Percentiles rank a stretch among this genome's conserved stretches.
phyloP scores from a whole-genome alignment of 139 green algal genomes.

The Pseudopediastrum boryanum region DNA sequence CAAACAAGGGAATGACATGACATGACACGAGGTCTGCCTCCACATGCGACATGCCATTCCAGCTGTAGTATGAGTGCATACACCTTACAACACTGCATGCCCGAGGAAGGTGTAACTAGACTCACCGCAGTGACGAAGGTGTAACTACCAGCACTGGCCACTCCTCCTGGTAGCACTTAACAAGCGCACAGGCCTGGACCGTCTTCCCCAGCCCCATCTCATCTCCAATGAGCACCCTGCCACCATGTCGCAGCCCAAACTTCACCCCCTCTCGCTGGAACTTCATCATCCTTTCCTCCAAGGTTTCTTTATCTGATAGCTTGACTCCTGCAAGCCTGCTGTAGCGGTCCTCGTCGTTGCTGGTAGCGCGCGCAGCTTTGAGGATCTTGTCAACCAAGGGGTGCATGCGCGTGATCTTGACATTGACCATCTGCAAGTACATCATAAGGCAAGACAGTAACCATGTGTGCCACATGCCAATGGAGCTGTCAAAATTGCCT shows the following conservation, averaged over 20 bases:
- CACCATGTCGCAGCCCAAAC: conserved; percentile 74
- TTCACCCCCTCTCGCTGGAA: conserved; percentile 78
- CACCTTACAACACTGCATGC: no score
- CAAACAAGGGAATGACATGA: no score
- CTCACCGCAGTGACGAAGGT: conserved; percentile 70
- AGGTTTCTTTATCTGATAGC: conserved; percentile 1
- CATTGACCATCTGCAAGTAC: not conserved
- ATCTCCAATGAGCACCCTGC: conserved; percentile 73
- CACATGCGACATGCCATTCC: no score
- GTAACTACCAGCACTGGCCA: conserved; percentile 82
- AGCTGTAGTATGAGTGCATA: no score
- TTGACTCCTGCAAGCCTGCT: not conserved
- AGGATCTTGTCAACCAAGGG: not conserved
- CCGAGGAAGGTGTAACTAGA: no score
- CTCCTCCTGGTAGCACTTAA: conserved; percentile 75
- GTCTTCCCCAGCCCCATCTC: conserved; percentile 83
- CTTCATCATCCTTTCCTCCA: conserved; percentile 57
- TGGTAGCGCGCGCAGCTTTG: not conserved
- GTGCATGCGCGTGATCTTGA: not conserved
- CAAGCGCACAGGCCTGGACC: conserved; percentile 70
- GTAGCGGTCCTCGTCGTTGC: not conserved
- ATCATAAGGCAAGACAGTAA: not conserved
- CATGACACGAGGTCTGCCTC: no score
- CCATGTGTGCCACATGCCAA: no score
- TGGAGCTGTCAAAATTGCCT: no score